Conservation (phyloP, 768 basidiomycete genomes). For the Boletus rufocinnamomeus region DNA sequence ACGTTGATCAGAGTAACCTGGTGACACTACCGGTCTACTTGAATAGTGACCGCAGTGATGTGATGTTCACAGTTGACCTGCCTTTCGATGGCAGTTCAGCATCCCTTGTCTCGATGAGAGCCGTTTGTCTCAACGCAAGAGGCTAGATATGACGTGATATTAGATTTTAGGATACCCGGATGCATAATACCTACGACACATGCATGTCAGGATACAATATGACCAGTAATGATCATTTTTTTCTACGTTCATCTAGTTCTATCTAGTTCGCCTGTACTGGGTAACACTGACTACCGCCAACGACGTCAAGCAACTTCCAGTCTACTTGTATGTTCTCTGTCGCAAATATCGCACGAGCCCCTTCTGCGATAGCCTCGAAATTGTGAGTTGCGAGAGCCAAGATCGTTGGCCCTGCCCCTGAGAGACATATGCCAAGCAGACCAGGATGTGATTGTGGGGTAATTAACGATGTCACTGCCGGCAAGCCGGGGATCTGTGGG, state of each 20-base stretch:
- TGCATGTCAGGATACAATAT: conserved; percentile 20
- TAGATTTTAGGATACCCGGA: conserved; percentile 25
- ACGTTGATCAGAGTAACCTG: conserved; percentile 35
- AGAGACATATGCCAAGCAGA: conserved; percentile 95
- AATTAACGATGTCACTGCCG: conserved; percentile 85
- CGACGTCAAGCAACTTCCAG: conserved; percentile 83
- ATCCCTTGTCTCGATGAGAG: conserved; percentile 79
- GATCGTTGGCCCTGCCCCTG: conserved; percentile 97
- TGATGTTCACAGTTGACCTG: conserved; percentile 86
- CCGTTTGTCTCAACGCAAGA: conserved; percentile 87
- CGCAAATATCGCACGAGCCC: conserved; percentile 74
- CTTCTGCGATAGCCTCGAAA: conserved; percentile 84
- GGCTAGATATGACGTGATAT: conserved; percentile 39
- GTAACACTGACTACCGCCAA: conserved; percentile 41
- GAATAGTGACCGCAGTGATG: conserved; percentile 85
- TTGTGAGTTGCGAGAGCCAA: conserved; percentile 87
- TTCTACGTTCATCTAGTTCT: conserved; percentile 3
- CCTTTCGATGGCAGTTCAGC: conserved; percentile 70
- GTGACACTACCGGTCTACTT: conserved; percentile 92
- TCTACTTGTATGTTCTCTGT: conserved; percentile 77
- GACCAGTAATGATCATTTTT: conserved; percentile 21
- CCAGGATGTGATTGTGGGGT: conserved; percentile 91
- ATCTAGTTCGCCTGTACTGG: conserved; percentile 16
- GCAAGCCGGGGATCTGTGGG: conserved; percentile 88
- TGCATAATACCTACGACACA: conserved; percentile 29